Evolutionary conservation across 176 grass and related monocot species (phyloP).

Genomic region (Oryza rufipogon): DNA sequence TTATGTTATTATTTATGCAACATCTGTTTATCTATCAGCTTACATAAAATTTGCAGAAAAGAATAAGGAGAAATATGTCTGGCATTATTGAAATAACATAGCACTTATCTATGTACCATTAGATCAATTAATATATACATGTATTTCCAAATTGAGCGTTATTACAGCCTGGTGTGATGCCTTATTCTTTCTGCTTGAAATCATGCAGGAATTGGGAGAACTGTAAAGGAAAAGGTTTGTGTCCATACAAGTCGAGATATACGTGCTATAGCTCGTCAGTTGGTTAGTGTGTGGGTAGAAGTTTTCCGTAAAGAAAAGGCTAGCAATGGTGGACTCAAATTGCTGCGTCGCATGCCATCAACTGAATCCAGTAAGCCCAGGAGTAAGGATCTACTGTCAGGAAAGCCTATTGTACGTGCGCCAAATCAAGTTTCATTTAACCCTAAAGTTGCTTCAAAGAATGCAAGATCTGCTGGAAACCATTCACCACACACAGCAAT

Average conservation of each 20-base stretch:
- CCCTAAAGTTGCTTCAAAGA: conserved; percentile 42
- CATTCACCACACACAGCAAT: conserved; percentile 59
- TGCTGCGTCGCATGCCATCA: conserved; percentile 58
- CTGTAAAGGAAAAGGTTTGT: conserved; percentile 96
- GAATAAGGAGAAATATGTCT: conserved; percentile 31
- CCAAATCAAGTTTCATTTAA: conserved; percentile 51
- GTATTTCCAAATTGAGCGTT: conserved; percentile 25
- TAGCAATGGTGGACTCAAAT: conserved; percentile 72
- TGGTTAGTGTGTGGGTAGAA: conserved; percentile 95
- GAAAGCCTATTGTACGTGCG: conserved; percentile 45
- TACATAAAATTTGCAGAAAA: conserved; percentile 9
- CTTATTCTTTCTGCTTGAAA: conserved; percentile 30
- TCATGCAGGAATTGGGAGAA: conserved; percentile 81
- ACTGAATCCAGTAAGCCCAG: conserved; percentile 61
- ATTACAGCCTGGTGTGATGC: conserved; percentile 10
- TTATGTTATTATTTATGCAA: conserved; percentile 9
- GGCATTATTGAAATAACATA: conserved; percentile 20
- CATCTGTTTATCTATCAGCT: background rate
- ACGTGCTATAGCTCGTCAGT: conserved; percentile 90
- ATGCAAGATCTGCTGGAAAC: conserved; percentile 48
- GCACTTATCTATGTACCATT: conserved; percentile 23
- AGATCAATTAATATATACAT: conserved; percentile 24
- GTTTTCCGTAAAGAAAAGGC: conserved; percentile 97
- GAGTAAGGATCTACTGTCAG: conserved; percentile 54
- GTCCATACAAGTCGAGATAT: conserved; percentile 99